Evolutionary conservation across 2,329 filamentous ascomycete species (phyloP).

Genomic region (Cladobotryum protrusum): DNA sequence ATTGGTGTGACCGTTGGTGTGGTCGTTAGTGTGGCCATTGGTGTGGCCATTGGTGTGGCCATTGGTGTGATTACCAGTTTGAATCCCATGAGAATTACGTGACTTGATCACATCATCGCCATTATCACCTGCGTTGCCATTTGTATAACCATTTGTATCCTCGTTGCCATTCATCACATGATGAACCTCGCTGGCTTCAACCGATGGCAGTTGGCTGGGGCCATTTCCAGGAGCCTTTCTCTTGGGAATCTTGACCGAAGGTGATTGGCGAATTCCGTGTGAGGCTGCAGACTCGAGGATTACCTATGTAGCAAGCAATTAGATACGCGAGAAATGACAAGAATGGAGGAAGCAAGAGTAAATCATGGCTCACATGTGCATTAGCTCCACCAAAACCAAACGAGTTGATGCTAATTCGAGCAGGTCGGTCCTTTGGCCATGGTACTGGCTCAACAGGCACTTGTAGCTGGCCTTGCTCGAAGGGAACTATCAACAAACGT

Average conservation of each 20-base stretch:
- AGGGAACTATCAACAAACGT: too few species aligned
- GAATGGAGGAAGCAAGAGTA: too few species aligned
- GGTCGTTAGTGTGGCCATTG: not conserved
- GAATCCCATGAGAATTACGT: too few species aligned
- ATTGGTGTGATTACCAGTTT: not conserved
- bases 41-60: not conserved
- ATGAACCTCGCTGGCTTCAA: too few species aligned
- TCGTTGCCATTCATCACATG: too few species aligned
- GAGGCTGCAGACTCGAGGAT: not conserved
- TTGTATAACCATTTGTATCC: too few species aligned
- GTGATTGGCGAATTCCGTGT: not conserved
- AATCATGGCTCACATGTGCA: constrained; percentile 21
- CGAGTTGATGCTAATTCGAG: constrained; percentile 24
- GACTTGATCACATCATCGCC: too few species aligned
- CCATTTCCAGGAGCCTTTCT: too few species aligned
- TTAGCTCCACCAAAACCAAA: constrained; percentile 34
- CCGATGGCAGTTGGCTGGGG: too few species aligned
- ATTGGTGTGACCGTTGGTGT: too few species aligned
- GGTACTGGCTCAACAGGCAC: constrained; percentile 25
- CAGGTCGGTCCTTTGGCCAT: constrained; percentile 28
- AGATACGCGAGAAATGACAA: not conserved
- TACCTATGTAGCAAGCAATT: not conserved
- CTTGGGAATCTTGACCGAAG: too few species aligned
- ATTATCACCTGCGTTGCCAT: too few species aligned
- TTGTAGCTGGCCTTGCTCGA: constrained; percentile 17